Evolutionary conservation across 129 eudicot species (phyloP).

Genomic region (Saposhnikovia divaricata): DNA sequence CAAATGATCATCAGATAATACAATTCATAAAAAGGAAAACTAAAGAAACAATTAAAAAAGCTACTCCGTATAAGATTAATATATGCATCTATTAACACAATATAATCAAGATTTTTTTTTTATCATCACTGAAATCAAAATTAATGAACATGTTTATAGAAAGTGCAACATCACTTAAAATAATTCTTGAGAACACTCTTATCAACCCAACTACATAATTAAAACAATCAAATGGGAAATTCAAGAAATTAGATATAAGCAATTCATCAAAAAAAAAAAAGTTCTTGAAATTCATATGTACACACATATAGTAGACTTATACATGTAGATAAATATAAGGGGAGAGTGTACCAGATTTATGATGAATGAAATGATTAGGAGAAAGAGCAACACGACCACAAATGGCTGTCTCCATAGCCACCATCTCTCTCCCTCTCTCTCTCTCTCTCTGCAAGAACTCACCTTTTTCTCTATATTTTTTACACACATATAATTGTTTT

Average conservation of each 20-base stretch:
- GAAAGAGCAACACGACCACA: slow-evolving; percentile 48
- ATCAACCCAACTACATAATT: background rate
- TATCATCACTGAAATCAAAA: background rate
- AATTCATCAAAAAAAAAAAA: background rate
- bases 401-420: slow-evolving; percentile 60
- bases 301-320: background rate
- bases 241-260: background rate
- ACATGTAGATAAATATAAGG: background rate
- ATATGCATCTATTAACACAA: background rate
- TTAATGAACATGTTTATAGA: background rate
- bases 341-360: slow-evolving; percentile 28
- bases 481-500: background rate
- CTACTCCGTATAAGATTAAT: background rate
- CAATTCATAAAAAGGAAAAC: background rate
- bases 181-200: background rate
- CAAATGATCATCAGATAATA: background rate
- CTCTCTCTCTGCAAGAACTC: background rate
- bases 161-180: background rate
- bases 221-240: background rate
- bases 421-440: background rate
- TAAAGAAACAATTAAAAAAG: no score
- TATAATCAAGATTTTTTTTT: background rate
- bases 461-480: background rate
- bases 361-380: slow-evolving; percentile 36
- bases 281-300: background rate